phyloP scores from a whole-genome alignment of 441 rosid species.

The Pelargonium australe region DNA sequence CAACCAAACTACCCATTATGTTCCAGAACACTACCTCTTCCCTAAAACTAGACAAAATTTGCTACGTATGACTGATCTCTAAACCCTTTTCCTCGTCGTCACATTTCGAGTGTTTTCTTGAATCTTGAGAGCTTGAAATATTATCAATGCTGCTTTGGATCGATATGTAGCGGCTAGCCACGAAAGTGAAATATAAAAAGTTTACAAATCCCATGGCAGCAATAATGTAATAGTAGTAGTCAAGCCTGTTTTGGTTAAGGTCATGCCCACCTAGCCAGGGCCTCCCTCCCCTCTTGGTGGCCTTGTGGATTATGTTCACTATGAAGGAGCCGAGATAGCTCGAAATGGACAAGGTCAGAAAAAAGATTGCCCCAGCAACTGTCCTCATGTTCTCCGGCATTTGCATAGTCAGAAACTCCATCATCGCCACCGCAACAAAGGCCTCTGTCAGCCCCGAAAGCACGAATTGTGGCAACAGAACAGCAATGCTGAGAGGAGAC shows the following conservation, averaged over 20 bases:
- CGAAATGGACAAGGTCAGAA: constrained; percentile 21
- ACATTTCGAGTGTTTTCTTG: too few species aligned
- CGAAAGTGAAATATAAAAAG: constrained; percentile 41
- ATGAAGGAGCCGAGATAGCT: constrained; percentile 38
- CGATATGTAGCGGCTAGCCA: constrained; percentile 23
- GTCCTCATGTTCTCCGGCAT: constrained; percentile 26
- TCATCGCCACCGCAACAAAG: constrained; percentile 12
- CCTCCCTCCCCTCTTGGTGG: not conserved
- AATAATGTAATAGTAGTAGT: constrained; percentile 35
- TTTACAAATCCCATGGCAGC: constrained; percentile 32
- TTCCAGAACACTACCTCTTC: too few species aligned
- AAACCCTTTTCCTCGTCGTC: too few species aligned
- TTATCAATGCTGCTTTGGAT: too few species aligned
- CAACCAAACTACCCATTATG: too few species aligned
- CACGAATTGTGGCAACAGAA: constrained; percentile 19
- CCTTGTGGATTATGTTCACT: constrained; percentile 30
- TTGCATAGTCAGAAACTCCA: constrained; percentile 17
- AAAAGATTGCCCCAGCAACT: constrained; percentile 18
- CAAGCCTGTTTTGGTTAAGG: constrained; percentile 40
- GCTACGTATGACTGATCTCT: too few species aligned
- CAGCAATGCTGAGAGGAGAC: not conserved
- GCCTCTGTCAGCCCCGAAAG: constrained; percentile 22
- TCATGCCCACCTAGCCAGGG: constrained; percentile 58
- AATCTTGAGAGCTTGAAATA: too few species aligned
- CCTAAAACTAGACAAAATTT: too few species aligned